Evolutionary conservation across 2,329 filamentous ascomycete species (phyloP).

Genomic region (Colletotrichum theobromicola): DNA sequence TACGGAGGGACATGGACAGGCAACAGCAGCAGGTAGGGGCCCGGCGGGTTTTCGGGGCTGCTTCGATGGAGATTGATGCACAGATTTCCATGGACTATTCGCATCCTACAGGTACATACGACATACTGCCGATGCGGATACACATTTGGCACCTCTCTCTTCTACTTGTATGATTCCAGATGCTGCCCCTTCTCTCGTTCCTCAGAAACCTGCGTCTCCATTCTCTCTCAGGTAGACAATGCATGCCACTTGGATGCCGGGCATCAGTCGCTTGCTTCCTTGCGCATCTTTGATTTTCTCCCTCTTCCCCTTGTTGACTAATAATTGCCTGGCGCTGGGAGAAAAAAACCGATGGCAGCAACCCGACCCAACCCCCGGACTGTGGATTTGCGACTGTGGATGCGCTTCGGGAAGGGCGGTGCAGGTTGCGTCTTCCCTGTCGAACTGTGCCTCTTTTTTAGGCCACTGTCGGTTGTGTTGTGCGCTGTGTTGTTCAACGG

Average conservation of each 20-base stretch:
- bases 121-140: background rate
- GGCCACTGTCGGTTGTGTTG: background rate
- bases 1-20: background rate
- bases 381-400: background rate
- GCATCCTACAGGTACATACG: background rate
- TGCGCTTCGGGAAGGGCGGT: conserved; percentile 9
- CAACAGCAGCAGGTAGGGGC: background rate
- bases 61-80: background rate
- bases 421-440: background rate
- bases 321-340: background rate
- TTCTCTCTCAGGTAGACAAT: background rate
- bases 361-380: background rate
- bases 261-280: background rate
- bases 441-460: background rate
- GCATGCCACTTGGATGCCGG: background rate
- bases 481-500: background rate
- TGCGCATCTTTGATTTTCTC: background rate
- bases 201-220: background rate
- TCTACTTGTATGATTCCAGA: background rate
- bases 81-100: background rate
- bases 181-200: background rate
- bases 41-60: background rate
- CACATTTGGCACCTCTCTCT: background rate
- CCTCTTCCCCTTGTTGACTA: background rate
- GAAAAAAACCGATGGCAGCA: background rate